Base-by-base conservation (phyloP, 306 rosid species). In the Cucumis hystrix region DNA sequence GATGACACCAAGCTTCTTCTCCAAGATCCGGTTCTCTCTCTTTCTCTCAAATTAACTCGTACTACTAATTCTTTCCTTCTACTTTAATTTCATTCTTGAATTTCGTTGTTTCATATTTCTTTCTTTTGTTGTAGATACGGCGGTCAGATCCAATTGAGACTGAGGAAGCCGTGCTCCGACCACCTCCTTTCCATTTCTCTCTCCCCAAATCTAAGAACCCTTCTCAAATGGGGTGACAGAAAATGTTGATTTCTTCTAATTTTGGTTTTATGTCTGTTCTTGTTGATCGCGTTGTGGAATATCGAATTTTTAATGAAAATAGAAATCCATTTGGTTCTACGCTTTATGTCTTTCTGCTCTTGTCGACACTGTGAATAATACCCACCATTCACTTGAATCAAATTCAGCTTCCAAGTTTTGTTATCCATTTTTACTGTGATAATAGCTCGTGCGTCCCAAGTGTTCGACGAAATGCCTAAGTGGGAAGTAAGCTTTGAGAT, bases 141-240 rank as follows among this genome's bases (percentile, higher is more conserved):
- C 89, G 98, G 76, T 91, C 97, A 3, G 97, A 93, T 39, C 97
- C 98, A 1, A 87, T 91, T 74, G 97, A 93, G 79, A 89, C 97
- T 10, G 96, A 93, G 83, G 96, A 93, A 88, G 96, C 92, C 72
- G 89, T 93, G 81, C 84, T 93, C 78, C 87, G 87, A 66, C 77
- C 91, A 81, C 97, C 97, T 43, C 86, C 96, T 14, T 87, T 90
- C 77, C 77, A 70, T 2, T 45, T 69, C 39, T 12, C 56, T 45
- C 21, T 69, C 7, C 57, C 75, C 1, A 23, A 69, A 69, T 45
- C 75, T 3, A 69, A 69, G 13, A 69, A 14, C 40, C 39, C 75
- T 47, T 70, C 40, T 70, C 21, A 67, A 67, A 40, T 67, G 55
- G 74, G 74, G 35, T 67, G 55, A 51, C 5, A 51, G n/a, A 9